Conservation (phyloP, 331 rosid genomes). For the Malus hybrid region DNA sequence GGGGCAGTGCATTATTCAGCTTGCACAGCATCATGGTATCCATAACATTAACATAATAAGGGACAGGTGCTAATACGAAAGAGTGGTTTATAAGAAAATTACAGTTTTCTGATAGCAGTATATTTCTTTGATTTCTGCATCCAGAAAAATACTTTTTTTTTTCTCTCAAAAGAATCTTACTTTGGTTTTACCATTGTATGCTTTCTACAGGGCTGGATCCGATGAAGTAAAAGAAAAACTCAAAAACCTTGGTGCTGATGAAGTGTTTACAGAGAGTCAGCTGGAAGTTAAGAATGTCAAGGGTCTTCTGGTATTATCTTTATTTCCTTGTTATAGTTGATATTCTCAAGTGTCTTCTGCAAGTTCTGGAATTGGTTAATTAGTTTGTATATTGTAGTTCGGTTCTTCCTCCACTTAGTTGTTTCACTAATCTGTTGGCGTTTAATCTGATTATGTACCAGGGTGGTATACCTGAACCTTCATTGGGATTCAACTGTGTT, state of each 20-base stretch:
- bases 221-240: constrained; percentile 76
- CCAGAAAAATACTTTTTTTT: not conserved
- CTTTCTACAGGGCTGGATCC: constrained; percentile 53
- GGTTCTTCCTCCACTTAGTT: not conserved
- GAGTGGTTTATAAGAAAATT: not conserved
- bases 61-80: constrained; percentile 58
- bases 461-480: constrained; percentile 72
- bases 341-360: not conserved
- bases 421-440: not conserved
- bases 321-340: constrained; percentile 12
- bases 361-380: not conserved
- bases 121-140: not conserved
- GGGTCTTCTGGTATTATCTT: constrained; percentile 68
- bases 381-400: not conserved
- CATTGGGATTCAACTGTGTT: constrained; percentile 81
- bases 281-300: constrained; percentile 83
- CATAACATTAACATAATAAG: constrained; percentile 66
- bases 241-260: constrained; percentile 69
- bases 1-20: constrained; percentile 93
- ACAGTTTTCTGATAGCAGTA: not conserved
- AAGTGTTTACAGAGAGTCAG: constrained; percentile 72
- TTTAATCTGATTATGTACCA: constrained; percentile 27
- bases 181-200: not conserved
- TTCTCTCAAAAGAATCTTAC: not conserved
- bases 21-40: constrained; percentile 64